These are phyloP conservation scores for Ophiostoma sp. DNA, from an alignment of 2,329 filamentous ascomycete species.

Conservation along the genomic window DNA sequence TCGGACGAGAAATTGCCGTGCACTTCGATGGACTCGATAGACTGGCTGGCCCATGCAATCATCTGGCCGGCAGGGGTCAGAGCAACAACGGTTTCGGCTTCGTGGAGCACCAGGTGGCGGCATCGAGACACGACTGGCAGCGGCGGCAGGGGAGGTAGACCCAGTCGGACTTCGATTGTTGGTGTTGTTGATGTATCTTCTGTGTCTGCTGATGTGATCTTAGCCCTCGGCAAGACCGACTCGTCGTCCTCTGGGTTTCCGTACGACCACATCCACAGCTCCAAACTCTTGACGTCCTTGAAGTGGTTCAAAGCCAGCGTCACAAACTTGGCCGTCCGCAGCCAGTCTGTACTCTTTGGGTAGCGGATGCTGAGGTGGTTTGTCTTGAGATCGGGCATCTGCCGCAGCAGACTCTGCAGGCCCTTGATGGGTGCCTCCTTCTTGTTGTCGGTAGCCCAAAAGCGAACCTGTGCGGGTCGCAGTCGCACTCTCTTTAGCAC, in stretches of 20 bases:
- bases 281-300: background rate
- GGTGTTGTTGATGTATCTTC: background rate
- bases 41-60: constrained; percentile 7
- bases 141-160: background rate
- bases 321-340: background rate
- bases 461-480: background rate
- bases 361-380: background rate
- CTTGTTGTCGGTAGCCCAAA: background rate
- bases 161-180: background rate
- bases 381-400: constrained; percentile 15
- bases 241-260: background rate
- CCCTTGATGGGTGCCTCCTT: background rate
- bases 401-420: constrained; percentile 13
- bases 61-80: background rate
- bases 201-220: no score
- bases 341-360: background rate
- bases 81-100: background rate
- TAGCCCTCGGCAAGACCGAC: background rate
- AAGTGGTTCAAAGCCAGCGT: constrained; percentile 4
- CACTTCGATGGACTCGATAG: background rate
- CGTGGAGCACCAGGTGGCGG: constrained; percentile 2
- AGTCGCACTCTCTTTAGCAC: constrained; percentile 17
- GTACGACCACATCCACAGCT: constrained; percentile 17
- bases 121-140: background rate
- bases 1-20: background rate